These are phyloP conservation scores for Nephelium lappaceum DNA, from an alignment of 345 rosid genomes.

Conservation along the genomic window DNA sequence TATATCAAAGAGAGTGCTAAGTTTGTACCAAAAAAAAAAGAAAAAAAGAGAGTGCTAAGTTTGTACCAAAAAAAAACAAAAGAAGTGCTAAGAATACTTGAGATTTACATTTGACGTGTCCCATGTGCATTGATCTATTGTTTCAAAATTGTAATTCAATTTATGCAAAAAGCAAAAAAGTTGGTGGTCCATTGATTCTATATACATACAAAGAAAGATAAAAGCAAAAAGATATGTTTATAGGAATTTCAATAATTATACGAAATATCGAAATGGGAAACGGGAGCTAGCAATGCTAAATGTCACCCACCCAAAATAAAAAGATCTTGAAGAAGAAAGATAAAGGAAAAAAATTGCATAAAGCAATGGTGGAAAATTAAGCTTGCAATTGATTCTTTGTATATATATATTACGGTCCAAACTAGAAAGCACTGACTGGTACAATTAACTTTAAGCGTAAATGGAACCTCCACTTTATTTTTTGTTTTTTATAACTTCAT, in stretches of 20 bases:
- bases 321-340: background rate
- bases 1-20: too few relatives aligned
- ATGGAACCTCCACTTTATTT: background rate
- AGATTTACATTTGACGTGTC: background rate
- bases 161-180: background rate
- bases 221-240: too few relatives aligned
- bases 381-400: background rate
- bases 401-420: too few relatives aligned
- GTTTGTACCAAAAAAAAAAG: too few relatives aligned
- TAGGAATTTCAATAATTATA: background rate
- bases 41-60: too few relatives aligned
- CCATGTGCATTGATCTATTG: background rate
- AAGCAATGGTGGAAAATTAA: background rate
- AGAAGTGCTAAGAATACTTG: too few relatives aligned
- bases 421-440: background rate
- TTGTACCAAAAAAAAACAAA: too few relatives aligned
- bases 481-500: background rate
- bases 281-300: background rate
- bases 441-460: slow-evolving; percentile 6
- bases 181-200: background rate
- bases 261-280: too few relatives aligned
- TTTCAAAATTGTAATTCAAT: background rate
- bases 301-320: background rate
- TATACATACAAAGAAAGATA: background rate
- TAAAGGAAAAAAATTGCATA: background rate